Evolutionary conservation across 1,139 yeast genomes (phyloP), one percentile per base, ranked within the genome.

Genomic region (Kluyveromyces sp.): DNA sequence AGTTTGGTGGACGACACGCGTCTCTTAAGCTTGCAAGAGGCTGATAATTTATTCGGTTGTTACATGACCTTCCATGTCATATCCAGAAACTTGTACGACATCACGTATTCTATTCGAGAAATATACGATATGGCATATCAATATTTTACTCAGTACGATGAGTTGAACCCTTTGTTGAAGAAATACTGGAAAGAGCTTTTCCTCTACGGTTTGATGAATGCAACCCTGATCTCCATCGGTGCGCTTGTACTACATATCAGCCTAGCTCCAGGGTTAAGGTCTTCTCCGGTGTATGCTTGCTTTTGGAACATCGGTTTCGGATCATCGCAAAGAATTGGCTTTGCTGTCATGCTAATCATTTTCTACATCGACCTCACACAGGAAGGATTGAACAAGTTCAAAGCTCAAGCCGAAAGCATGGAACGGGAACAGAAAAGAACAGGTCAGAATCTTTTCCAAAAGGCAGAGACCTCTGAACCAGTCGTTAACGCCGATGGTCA

Each of bases 231-330:
- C 11, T 26, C 22, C 2, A 13, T 38, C 2, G 41, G 41, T 8
- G 36, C 41, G 4, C 6, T 17, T 3, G 13, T 15, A n/a, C 6
- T 38, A 3, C 28, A 38, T n/a, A 12, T 31, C 4, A 30, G 3
- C 16, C 20, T 31, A 26, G 28, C 31, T 13, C 41, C 41, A n/a
- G 31, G 20, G 12, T 4, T 11, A 30, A 38, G 12, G 15, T 38
- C 41, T 4, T 38, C 41, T 20, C 41, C 41, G 13, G 29, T 38
- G 9, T 38, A 31, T 13, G 4, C 13, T n/a, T 38, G 41, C 15
- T 20, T 38, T n/a, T 38, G 41, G 41, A 13, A 38, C n/a, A 38
- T 38, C 9, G 35, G 35, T 4, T 38, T 38, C 20, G 41, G 41
- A 4, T 30, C 41, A 8, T 38, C 41, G 7, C 41, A 38, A 20